Evolutionary conservation across 352 stramenopile genomes (phyloP).

Genomic region (Globisporangium parvum): DNA sequence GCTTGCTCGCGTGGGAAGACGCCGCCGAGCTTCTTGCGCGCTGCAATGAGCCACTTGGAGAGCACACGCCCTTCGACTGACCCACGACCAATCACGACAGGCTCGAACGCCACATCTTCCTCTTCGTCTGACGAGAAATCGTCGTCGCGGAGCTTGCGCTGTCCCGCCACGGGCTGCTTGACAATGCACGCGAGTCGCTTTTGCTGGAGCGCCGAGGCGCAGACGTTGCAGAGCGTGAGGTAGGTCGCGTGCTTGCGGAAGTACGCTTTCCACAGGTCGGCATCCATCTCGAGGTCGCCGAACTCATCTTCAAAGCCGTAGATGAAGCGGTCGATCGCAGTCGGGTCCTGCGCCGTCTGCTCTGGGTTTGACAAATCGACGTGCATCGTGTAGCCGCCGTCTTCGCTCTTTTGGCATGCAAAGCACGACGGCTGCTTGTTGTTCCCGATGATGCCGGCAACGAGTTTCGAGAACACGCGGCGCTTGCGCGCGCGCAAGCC

Average conservation of each 20-base stretch:
- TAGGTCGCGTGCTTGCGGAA: constrained; percentile 92
- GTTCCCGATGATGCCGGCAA: constrained; percentile 74
- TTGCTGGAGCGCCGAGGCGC: constrained; percentile 57
- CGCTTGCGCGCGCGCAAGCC: constrained; percentile 92
- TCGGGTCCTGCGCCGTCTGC: constrained; percentile 56
- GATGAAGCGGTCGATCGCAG: constrained; percentile 75
- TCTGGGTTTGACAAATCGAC: constrained; percentile 78
- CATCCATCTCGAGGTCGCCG: constrained; percentile 80
- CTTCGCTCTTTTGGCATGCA: constrained; percentile 68
- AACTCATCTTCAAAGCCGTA: constrained; percentile 77
- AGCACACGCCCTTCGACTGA: constrained; percentile 92
- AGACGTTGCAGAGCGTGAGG: constrained; percentile 93
- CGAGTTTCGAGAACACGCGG: constrained; percentile 85
- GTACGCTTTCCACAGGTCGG: constrained; percentile 95
- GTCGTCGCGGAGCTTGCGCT: constrained; percentile 61
- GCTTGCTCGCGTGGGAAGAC: constrained; percentile 86
- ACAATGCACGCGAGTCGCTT: constrained; percentile 34
- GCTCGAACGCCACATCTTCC: constrained; percentile 85
- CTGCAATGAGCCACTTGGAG: constrained; percentile 92
- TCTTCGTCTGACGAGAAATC: constrained; percentile 94
- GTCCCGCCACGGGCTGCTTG: constrained; percentile 17
- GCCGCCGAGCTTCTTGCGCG: constrained; percentile 87
- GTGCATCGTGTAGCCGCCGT: constrained; percentile 67
- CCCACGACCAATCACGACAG: constrained; percentile 85
- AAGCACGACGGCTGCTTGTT: constrained; percentile 84